phyloP scores from a whole-genome alignment of 345 rosid species.

The Heritiera fomes region DNA sequence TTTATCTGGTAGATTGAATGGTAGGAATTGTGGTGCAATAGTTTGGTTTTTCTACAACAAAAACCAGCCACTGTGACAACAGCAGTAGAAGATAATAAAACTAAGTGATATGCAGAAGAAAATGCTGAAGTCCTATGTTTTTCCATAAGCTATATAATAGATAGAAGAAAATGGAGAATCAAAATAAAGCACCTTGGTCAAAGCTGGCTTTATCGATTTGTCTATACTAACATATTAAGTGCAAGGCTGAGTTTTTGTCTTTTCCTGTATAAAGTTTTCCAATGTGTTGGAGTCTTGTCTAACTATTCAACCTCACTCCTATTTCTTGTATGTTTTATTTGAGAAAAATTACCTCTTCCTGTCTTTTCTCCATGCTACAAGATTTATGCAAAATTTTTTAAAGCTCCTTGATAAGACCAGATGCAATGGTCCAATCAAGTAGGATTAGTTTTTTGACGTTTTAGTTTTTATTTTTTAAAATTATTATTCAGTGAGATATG shows the following conservation, averaged over 20 bases:
- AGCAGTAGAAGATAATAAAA: neutral
- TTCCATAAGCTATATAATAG: neutral
- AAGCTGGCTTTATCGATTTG: conserved; percentile 3
- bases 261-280: neutral
- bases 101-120: neutral
- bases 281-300: neutral
- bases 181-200: neutral
- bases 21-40: neutral
- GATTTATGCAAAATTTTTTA: neutral
- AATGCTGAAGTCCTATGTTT: neutral
- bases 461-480: neutral
- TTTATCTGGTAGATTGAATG: neutral
- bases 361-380: neutral
- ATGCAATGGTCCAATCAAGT: neutral
- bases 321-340: neutral
- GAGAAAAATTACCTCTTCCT: neutral
- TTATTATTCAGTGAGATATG: neutral
- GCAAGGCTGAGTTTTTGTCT: neutral
- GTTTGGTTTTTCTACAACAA: neutral
- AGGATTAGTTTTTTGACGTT: neutral
- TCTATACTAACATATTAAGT: neutral
- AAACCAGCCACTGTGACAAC: neutral
- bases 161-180: neutral
- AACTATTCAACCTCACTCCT: neutral
- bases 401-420: neutral